Evolutionary conservation across 1,139 yeast species (phyloP).

Genomic region (Scheffersomyces parashehatae): DNA sequence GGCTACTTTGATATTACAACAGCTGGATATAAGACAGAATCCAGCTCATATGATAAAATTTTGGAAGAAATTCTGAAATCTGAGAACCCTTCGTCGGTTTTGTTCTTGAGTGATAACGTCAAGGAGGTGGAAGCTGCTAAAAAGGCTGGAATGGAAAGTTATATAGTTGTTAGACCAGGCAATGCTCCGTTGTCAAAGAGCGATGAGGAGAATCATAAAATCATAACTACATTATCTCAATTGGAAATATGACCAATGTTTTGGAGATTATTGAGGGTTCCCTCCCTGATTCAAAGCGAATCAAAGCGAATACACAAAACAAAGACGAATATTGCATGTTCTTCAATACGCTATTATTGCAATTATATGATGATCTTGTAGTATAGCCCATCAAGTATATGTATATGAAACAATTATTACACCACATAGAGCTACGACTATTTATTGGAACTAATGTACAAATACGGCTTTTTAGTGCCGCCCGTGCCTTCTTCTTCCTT

Average conservation of each 20-base stretch:
- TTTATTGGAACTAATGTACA: slow-evolving; percentile 1
- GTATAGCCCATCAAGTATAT: neutral
- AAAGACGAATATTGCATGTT: too few species aligned
- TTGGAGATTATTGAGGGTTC: too few species aligned
- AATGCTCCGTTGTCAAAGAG: slow-evolving; percentile 53
- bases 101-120: slow-evolving; percentile 77
- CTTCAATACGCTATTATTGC: slow-evolving; percentile 1
- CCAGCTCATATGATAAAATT: slow-evolving; percentile 60
- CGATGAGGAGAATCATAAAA: slow-evolving; percentile 15
- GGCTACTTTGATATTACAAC: slow-evolving; percentile 87
- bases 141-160: slow-evolving; percentile 60
- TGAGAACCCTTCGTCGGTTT: slow-evolving; percentile 30
- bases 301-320: too few species aligned
- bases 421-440: too few species aligned
- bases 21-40: slow-evolving; percentile 70
- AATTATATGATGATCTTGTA: neutral
- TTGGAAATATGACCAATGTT: neutral
- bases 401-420: too few species aligned
- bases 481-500: slow-evolving; percentile 2
- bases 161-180: slow-evolving; percentile 72
- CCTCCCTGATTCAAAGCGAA: too few species aligned
- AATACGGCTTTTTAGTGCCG: neutral
- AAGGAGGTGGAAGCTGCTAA: slow-evolving; percentile 72
- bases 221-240: slow-evolving; percentile 4
- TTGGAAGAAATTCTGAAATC: slow-evolving; percentile 41